phyloP scores from a whole-genome alignment of 2,329 filamentous ascomycete species.

The Nectriaceae sp. region DNA sequence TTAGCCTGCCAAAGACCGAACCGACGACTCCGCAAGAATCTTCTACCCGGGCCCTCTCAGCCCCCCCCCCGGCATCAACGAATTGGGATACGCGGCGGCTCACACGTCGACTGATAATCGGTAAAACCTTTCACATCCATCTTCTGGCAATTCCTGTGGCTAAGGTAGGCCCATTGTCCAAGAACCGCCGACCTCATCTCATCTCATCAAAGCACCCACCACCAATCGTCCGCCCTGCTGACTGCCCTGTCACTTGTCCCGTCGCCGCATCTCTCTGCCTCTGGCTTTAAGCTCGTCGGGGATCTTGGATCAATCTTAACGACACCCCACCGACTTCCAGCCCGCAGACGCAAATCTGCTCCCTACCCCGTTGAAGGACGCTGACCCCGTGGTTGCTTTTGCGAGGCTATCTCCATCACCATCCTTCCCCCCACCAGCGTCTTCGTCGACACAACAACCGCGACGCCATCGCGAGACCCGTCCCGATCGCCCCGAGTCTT shows the following conservation, averaged over 20 bases:
- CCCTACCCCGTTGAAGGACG: neutral
- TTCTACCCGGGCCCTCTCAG: neutral
- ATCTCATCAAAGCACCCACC: conserved; percentile 13
- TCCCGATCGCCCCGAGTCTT: conserved; percentile 12
- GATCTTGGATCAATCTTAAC: conserved; percentile 24
- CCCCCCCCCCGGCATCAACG: neutral
- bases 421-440: conserved; percentile 18
- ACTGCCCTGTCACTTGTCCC: conserved; percentile 15
- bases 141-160: neutral
- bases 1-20: no score
- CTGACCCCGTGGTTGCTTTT: conserved; percentile 11
- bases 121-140: conserved; percentile 3
- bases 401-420: conserved; percentile 11
- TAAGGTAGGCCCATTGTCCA: conserved; percentile 12
- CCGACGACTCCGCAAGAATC: neutral
- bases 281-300: conserved; percentile 15
- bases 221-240: conserved; percentile 11
- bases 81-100: neutral
- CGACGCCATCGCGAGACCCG: conserved; percentile 18
- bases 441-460: conserved; percentile 22
- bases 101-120: conserved; percentile 1
- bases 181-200: conserved; percentile 7
- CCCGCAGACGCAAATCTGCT: conserved; percentile 3
- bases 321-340: conserved; percentile 20
- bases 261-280: conserved; percentile 15